Conservation (phyloP, 768 basidiomycete genomes). For the Kockovaella imperatae region DNA sequence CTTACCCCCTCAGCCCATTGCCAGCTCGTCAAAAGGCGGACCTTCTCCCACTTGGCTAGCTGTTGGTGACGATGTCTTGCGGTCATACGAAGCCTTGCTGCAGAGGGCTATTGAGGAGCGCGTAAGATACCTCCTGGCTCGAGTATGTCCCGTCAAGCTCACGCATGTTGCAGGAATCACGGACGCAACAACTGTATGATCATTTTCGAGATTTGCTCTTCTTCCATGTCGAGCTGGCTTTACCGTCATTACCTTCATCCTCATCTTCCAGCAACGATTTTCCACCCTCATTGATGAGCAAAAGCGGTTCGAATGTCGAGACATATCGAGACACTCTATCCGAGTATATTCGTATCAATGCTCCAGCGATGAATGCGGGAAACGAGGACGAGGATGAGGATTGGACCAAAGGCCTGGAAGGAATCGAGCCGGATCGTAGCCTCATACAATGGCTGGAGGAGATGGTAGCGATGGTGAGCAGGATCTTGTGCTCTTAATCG, state of each 20-base stretch:
- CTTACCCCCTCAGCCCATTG: conserved; percentile 33
- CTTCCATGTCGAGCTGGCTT: conserved; percentile 26
- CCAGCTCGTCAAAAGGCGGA: conserved; percentile 12
- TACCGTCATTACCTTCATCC: conserved; percentile 25
- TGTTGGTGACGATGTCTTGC: conserved; percentile 21
- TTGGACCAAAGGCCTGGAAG: conserved; percentile 56
- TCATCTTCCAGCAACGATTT: conserved; percentile 26
- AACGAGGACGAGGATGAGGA: conserved; percentile 44
- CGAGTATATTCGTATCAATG: conserved; percentile 51
- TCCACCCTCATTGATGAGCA: conserved; percentile 18
- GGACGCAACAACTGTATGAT: conserved; percentile 25
- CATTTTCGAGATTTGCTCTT: conserved; percentile 29
- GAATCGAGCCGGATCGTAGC: conserved; percentile 67
- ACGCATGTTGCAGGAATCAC: conserved; percentile 11
- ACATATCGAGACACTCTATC: conserved; percentile 57
- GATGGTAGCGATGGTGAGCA: conserved; percentile 47
- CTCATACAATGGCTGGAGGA: conserved; percentile 65
- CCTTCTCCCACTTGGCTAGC: conserved; percentile 30
- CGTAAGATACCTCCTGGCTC: conserved; percentile 18
- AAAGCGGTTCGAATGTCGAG: too few relatives aligned
- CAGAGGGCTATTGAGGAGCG: conserved; percentile 16
- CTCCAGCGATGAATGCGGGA: conserved; percentile 51
- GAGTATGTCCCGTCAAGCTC: neutral
- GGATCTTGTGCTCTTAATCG: neutral
- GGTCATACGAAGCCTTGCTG: conserved; percentile 15